These are phyloP conservation scores for Myochromella boudieri DNA, from an alignment of 768 basidiomycete genomes.

Conservation along the genomic window DNA sequence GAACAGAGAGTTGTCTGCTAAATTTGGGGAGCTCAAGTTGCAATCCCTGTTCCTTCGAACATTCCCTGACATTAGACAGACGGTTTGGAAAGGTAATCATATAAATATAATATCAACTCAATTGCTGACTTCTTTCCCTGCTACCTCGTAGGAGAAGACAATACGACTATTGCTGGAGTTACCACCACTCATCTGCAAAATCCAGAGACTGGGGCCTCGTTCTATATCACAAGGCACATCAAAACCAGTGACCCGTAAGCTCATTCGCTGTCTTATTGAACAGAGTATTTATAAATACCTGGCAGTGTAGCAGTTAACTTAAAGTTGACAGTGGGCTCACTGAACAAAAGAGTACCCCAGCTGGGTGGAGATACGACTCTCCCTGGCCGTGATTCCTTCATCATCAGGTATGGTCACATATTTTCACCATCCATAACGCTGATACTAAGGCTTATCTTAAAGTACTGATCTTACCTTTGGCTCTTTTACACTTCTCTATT, in stretches of 20 bases:
- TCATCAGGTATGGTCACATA: constrained; percentile 4
- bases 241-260: constrained; percentile 12
- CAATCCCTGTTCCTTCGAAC: constrained; percentile 18
- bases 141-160: constrained; percentile 12
- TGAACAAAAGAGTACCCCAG: constrained; percentile 13
- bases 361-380: constrained; percentile 10
- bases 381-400: constrained; percentile 16
- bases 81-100: constrained; percentile 11
- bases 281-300: neutral
- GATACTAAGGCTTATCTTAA: neutral
- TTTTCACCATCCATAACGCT: neutral
- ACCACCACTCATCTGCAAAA: constrained; percentile 16
- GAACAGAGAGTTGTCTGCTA: constrained; percentile 14
- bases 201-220: constrained; percentile 15
- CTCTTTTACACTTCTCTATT: constrained; percentile 13
- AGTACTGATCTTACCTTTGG: constrained; percentile 15
- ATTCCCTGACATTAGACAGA: constrained; percentile 14
- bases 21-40: constrained; percentile 17
- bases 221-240: constrained; percentile 16
- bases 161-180: constrained; percentile 15
- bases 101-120: too few species aligned
- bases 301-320: constrained; percentile 7
- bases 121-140: neutral
- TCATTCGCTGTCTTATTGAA: neutral
- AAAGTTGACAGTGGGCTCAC: constrained; percentile 11